Evolutionary conservation across 345 rosid species (phyloP).

Genomic region (Lumnitzera littorea): DNA sequence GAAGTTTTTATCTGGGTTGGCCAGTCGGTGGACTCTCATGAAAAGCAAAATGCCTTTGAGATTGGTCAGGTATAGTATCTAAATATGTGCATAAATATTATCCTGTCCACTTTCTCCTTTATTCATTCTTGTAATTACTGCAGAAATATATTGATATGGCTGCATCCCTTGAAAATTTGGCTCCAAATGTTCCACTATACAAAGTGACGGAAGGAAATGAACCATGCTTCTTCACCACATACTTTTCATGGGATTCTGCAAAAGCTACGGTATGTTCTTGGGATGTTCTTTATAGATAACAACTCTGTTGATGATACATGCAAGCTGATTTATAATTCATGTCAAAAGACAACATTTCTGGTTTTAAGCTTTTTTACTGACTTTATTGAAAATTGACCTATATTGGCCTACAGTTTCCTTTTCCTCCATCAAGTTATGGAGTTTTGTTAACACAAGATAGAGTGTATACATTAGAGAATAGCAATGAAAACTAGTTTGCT

Average conservation of each 20-base stretch:
- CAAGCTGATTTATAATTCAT: neutral
- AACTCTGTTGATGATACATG: no score
- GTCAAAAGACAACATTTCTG: no score
- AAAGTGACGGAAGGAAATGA: constrained; percentile 95
- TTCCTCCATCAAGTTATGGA: no score
- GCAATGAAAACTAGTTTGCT: no score
- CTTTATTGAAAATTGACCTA: no score
- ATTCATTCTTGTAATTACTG: constrained; percentile 6
- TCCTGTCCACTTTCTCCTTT: neutral
- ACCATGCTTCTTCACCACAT: constrained; percentile 84
- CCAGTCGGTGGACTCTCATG: constrained; percentile 67
- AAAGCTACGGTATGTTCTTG: constrained; percentile 60
- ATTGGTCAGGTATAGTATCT: constrained; percentile 65
- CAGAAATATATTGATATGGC: constrained; percentile 88
- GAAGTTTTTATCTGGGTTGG: constrained; percentile 99
- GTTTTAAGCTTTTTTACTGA: no score
- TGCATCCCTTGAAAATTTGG: constrained; percentile 68
- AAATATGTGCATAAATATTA: constrained; percentile 1
- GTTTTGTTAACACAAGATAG: no score
- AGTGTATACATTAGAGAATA: no score
- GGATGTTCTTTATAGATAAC: constrained; percentile 1
- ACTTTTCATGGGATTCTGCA: constrained; percentile 83
- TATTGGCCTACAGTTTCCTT: no score
- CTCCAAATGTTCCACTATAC: constrained; percentile 80
- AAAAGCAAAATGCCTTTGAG: constrained; percentile 85